Conservation (phyloP, 257 asterid species). For the Cynanchum wilfordii region DNA sequence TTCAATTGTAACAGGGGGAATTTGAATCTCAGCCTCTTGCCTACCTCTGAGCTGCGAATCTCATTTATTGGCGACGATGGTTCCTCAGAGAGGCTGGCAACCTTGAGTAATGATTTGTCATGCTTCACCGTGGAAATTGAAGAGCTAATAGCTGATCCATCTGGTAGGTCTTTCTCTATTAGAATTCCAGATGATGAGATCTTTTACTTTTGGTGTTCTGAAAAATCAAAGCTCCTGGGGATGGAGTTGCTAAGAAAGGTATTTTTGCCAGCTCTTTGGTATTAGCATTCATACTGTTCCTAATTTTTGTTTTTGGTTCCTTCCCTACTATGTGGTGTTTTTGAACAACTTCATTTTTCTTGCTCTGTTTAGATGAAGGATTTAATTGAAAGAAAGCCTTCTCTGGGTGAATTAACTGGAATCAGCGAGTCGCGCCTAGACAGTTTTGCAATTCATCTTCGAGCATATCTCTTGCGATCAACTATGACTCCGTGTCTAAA, state of each 20-base stretch:
- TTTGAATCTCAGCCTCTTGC: conserved; percentile 71
- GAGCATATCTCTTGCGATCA: conserved; percentile 72
- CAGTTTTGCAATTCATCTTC: conserved; percentile 67
- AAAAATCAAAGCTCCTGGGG: conserved; percentile 72
- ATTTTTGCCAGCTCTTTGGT: background rate
- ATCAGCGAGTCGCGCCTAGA: conserved; percentile 70
- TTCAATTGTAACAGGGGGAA: conserved; percentile 40
- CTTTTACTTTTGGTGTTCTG: conserved; percentile 75
- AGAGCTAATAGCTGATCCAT: conserved; percentile 60
- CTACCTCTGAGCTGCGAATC: conserved; percentile 77
- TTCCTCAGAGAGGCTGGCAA: conserved; percentile 55
- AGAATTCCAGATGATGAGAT: conserved; percentile 34
- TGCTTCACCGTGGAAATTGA: conserved; percentile 44
- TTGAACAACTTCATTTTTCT: conserved; percentile 5
- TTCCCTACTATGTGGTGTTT: background rate
- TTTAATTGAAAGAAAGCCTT: conserved; percentile 65
- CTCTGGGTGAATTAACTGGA: conserved; percentile 79
- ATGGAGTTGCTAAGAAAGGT: conserved; percentile 76
- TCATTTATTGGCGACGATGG: conserved; percentile 88
- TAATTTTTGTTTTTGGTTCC: background rate
- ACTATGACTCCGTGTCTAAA: conserved; percentile 30
- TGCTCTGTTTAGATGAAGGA: conserved; percentile 63
- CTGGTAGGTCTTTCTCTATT: conserved; percentile 76
- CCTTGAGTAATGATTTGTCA: conserved; percentile 38
- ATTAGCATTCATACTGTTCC: background rate